phyloP scores from a whole-genome alignment of 805 yeast species.

The Dipodascopsis tothii region DNA sequence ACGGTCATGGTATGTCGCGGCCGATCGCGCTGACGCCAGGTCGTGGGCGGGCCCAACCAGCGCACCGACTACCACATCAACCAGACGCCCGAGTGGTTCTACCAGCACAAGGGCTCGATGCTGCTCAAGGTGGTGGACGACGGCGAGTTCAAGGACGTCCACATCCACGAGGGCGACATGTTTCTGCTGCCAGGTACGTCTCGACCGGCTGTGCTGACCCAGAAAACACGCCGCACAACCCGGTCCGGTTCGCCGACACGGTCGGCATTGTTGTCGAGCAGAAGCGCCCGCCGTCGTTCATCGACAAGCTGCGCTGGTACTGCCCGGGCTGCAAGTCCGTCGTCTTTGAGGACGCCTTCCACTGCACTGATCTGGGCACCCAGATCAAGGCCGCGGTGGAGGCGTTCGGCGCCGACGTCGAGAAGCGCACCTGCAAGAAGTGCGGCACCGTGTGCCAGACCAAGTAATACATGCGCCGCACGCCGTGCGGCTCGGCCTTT shows the following conservation, averaged over 20 bases:
- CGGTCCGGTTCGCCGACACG: slow-evolving; percentile 77
- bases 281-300: slow-evolving; percentile 65
- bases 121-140: slow-evolving; percentile 72
- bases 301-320: slow-evolving; percentile 82
- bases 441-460: slow-evolving; percentile 50
- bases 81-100: slow-evolving; percentile 91
- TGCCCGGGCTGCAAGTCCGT: slow-evolving; percentile 60
- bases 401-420: slow-evolving; percentile 54
- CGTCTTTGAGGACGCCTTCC: slow-evolving; percentile 63
- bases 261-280: slow-evolving; percentile 89
- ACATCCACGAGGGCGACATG: slow-evolving; percentile 80
- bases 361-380: slow-evolving; percentile 76
- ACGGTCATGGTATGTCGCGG: slow-evolving; percentile 59
- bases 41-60: slow-evolving; percentile 93
- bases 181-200: slow-evolving; percentile 58
- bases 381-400: slow-evolving; percentile 80
- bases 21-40: slow-evolving; percentile 28
- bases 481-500: no score
- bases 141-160: slow-evolving; percentile 65
- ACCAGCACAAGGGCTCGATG: slow-evolving; percentile 81
- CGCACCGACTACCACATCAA: slow-evolving; percentile 89
- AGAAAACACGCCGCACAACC: slow-evolving; percentile 79
- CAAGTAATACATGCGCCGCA: no score
- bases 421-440: slow-evolving; percentile 60
- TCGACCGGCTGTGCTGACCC: not conserved